phyloP scores from a whole-genome alignment of 1,284 basidiomycete species.

The Blastosporella zonata region DNA sequence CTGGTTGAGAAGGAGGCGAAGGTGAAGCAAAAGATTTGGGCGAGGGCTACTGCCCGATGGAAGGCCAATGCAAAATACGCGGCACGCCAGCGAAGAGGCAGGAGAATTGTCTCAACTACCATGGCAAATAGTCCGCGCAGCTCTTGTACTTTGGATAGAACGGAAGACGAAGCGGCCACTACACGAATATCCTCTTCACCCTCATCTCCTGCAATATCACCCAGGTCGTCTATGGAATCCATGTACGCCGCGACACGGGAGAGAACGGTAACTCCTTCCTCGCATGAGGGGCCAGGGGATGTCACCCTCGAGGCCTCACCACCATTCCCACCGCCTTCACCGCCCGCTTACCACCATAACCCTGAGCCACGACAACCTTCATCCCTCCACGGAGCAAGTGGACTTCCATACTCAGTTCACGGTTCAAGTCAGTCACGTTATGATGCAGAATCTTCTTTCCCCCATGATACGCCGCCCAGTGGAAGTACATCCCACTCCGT shows the following conservation, averaged over 20 bases:
- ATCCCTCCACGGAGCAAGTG: constrained; percentile 1
- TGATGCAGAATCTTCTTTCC: constrained; percentile 3
- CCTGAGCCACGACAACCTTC: constrained; percentile 18
- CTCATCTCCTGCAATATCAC: constrained; percentile 12
- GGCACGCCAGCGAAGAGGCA: constrained; percentile 52
- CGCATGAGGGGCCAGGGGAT: not conserved
- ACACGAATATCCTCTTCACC: constrained; percentile 3
- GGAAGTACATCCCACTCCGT: constrained; percentile 3
- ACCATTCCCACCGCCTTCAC: constrained; percentile 7
- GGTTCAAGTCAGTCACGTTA: constrained; percentile 1
- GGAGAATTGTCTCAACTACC: constrained; percentile 24
- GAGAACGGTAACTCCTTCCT: not conserved
- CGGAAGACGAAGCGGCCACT: constrained; percentile 9
- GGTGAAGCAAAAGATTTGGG: constrained; percentile 56
- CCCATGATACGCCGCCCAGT: not conserved
- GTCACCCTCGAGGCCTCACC: not conserved
- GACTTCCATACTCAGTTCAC: constrained; percentile 1
- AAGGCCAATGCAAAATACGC: constrained; percentile 54
- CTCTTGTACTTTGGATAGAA: constrained; percentile 21
- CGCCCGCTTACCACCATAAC: constrained; percentile 36
- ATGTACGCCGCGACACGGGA: constrained; percentile 3
- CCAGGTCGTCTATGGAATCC: constrained; percentile 18
- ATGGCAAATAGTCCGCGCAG: constrained; percentile 24
- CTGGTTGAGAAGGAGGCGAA: constrained; percentile 42
- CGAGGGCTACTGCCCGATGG: constrained; percentile 61